Percentiles rank a stretch among this genome's conserved stretches.
Evolutionary conservation across 2,329 filamentous ascomycete species (phyloP).

Genomic region (Talaromyces pinophilus): DNA sequence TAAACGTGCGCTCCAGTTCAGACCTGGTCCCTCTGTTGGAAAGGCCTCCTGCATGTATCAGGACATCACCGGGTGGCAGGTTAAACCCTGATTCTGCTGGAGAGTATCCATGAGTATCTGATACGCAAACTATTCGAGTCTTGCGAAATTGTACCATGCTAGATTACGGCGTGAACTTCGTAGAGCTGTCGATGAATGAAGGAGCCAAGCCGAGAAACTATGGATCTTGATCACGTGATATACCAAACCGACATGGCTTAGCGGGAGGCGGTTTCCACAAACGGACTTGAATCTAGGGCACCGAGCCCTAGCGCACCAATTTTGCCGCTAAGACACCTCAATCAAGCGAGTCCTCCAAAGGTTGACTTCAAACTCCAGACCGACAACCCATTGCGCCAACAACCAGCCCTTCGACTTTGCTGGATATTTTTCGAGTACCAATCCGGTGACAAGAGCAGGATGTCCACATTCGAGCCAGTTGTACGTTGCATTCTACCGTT

Average conservation of each 20-base stretch:
- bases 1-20: constrained; percentile 55
- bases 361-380: constrained; percentile 32
- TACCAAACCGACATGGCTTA: not conserved
- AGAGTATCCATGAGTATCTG: constrained; percentile 59
- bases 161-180: not conserved
- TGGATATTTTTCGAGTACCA: constrained; percentile 43
- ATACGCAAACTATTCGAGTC: constrained; percentile 60
- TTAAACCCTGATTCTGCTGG: constrained; percentile 52
- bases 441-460: constrained; percentile 53
- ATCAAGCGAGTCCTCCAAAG: constrained; percentile 44
- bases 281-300: constrained; percentile 37
- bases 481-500: constrained; percentile 50
- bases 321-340: constrained; percentile 33
- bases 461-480: constrained; percentile 68
- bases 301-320: constrained; percentile 26
- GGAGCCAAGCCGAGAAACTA: not conserved
- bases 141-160: constrained; percentile 32
- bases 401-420: constrained; percentile 42
- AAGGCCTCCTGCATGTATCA: constrained; percentile 62
- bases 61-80: constrained; percentile 57
- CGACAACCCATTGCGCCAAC: constrained; percentile 49
- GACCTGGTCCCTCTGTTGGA: constrained; percentile 56
- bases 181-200: not conserved
- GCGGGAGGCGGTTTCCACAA: constrained; percentile 4
- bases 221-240: not conserved